Conservation (phyloP, 148 eudicot genomes). For the Amaranthus hypochondriacus region DNA sequence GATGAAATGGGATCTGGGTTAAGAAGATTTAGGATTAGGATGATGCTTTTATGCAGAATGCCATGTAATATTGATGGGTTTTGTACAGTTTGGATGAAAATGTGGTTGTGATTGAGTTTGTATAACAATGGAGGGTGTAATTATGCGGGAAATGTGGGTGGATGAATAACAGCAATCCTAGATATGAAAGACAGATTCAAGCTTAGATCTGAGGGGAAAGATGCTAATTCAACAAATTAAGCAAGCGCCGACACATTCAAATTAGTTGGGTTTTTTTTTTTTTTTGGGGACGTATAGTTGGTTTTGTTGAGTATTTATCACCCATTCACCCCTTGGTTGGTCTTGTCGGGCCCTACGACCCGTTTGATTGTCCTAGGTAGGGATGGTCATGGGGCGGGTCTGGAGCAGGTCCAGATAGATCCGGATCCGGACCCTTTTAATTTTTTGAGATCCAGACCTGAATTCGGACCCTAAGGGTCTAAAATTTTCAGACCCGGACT, state of each 20-base stretch:
- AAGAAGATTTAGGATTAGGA: not conserved
- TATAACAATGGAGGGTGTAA: slow-evolving; percentile 1
- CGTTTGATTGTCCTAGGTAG: no score
- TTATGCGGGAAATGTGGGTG: not conserved
- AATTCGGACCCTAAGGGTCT: no score
- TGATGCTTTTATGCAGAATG: not conserved
- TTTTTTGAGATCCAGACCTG: no score
- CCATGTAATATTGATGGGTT: not conserved
- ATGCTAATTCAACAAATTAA: slow-evolving; percentile 9
- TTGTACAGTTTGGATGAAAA: not conserved
- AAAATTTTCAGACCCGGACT: no score
- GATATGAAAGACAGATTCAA: not conserved
- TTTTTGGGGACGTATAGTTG: no score
- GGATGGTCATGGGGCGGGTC: no score
- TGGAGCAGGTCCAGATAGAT: no score
- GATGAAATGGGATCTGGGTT: not conserved
- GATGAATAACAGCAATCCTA: not conserved
- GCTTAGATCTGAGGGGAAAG: slow-evolving; percentile 10
- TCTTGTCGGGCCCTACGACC: no score
- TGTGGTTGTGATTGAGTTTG: not conserved
- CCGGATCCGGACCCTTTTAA: no score
- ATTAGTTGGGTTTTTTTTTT: not conserved
- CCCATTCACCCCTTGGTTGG: no score
- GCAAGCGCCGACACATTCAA: slow-evolving; percentile 21
- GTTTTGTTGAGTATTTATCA: no score